These are phyloP conservation scores for Lepiota brunneoincarnata DNA, from an alignment of 768 basidiomycete genomes.

Conservation along the genomic window DNA sequence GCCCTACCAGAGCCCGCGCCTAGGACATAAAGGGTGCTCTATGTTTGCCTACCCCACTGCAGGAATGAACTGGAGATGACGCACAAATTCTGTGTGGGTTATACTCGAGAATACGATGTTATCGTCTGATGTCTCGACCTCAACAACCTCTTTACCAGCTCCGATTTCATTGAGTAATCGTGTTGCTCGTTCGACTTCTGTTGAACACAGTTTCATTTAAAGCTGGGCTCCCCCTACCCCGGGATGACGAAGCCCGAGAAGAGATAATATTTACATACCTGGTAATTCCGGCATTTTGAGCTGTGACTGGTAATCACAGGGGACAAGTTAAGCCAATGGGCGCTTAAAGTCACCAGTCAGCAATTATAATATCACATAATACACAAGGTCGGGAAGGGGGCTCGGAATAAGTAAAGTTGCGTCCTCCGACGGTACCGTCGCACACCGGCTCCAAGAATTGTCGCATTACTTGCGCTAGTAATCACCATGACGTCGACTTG, in stretches of 20 bases:
- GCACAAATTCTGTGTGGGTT: constrained; percentile 61
- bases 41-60: not conserved
- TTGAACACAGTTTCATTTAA: not conserved
- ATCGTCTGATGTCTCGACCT: constrained; percentile 60
- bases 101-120: constrained; percentile 57
- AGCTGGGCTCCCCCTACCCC: not conserved
- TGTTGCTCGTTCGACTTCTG: constrained; percentile 73
- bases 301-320: not conserved
- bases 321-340: not conserved
- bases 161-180: constrained; percentile 52
- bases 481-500: no score
- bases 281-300: constrained; percentile 52
- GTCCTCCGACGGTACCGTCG: no score
- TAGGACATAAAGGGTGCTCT: constrained; percentile 22
- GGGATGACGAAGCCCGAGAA: not conserved
- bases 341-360: no score
- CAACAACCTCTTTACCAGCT: constrained; percentile 47
- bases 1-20: constrained; percentile 51
- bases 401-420: no score
- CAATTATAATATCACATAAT: no score
- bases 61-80: constrained; percentile 19
- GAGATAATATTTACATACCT: constrained; percentile 26
- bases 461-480: no score
- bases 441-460: no score
- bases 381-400: no score